phyloP scores from a whole-genome alignment of 1,284 basidiomycete genomes.

The Cryptococcus wingfieldii region DNA sequence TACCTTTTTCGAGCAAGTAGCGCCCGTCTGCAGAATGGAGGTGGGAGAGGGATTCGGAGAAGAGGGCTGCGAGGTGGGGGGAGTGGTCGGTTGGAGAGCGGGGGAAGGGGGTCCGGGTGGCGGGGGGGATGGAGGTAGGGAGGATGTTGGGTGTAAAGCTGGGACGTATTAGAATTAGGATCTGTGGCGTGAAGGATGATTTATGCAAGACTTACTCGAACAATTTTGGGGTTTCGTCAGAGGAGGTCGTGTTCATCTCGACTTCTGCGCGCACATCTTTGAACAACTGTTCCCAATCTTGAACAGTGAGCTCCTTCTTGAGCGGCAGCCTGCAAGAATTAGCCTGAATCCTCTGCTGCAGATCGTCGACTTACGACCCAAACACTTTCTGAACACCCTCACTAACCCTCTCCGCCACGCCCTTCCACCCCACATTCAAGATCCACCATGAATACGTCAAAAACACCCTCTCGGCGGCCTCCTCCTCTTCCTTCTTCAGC shows the following conservation, averaged over 20 bases:
- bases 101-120: constrained; percentile 19
- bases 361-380: constrained; percentile 27
- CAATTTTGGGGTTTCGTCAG: constrained; percentile 6
- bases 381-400: constrained; percentile 38
- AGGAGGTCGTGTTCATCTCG: constrained; percentile 24
- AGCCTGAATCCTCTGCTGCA: background rate
- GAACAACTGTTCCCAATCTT: constrained; percentile 39
- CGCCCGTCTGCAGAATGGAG: constrained; percentile 37
- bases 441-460: constrained; percentile 49
- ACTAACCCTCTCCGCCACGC: constrained; percentile 33
- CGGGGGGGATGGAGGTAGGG: constrained; percentile 24
- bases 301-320: constrained; percentile 39
- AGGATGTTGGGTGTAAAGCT: constrained; percentile 41
- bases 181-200: background rate
- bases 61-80: constrained; percentile 28
- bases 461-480: constrained; percentile 44
- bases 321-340: constrained; percentile 29
- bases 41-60: constrained; percentile 38
- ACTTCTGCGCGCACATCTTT: constrained; percentile 38
- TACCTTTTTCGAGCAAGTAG: constrained; percentile 39
- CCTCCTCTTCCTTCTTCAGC: constrained; percentile 19
- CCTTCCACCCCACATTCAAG: constrained; percentile 46
- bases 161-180: background rate
- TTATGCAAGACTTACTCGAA: constrained; percentile 25
- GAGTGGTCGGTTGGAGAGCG: constrained; percentile 29